Evolutionary conservation across 116 monocot species (phyloP).

Genomic region (Iris pallida): DNA sequence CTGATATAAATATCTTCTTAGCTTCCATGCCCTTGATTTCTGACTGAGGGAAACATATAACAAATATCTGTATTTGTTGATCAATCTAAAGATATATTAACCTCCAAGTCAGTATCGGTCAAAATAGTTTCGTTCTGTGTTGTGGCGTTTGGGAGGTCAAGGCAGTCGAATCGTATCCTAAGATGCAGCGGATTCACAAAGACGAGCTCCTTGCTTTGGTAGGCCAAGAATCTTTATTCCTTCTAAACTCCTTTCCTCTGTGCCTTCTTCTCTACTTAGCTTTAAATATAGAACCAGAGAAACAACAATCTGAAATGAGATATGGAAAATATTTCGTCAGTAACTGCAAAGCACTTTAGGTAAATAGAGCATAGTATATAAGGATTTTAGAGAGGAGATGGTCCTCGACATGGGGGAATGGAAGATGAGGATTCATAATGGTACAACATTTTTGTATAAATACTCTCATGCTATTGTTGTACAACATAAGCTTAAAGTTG

Average conservation of each 20-base stretch:
- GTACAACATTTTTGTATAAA: too few species aligned
- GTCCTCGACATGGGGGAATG: too few species aligned
- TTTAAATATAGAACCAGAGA: slow-evolving; percentile 70
- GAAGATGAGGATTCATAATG: too few species aligned
- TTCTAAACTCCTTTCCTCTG: slow-evolving; percentile 1
- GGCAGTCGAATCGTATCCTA: slow-evolving; percentile 57
- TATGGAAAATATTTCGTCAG: not conserved
- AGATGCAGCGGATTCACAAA: slow-evolving; percentile 63
- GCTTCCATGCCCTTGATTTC: too few species aligned
- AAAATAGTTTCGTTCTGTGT: slow-evolving; percentile 48
- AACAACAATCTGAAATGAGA: slow-evolving; percentile 47
- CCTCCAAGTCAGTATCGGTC: slow-evolving; percentile 44
- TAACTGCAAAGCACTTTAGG: not conserved
- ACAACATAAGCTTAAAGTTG: too few species aligned
- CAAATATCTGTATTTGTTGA: not conserved
- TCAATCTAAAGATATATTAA: slow-evolving; percentile 43
- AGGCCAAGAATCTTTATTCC: slow-evolving; percentile 22
- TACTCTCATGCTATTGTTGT: too few species aligned
- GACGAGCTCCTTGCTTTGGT: slow-evolving; percentile 16
- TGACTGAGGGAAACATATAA: not conserved
- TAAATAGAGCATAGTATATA: not conserved
- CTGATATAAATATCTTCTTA: not conserved
- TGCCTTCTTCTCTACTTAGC: slow-evolving; percentile 6
- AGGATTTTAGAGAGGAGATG: not conserved
- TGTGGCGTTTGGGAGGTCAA: slow-evolving; percentile 46